phyloP scores from a whole-genome alignment of 1,139 yeast species.

The Geotrichum fermentans region DNA sequence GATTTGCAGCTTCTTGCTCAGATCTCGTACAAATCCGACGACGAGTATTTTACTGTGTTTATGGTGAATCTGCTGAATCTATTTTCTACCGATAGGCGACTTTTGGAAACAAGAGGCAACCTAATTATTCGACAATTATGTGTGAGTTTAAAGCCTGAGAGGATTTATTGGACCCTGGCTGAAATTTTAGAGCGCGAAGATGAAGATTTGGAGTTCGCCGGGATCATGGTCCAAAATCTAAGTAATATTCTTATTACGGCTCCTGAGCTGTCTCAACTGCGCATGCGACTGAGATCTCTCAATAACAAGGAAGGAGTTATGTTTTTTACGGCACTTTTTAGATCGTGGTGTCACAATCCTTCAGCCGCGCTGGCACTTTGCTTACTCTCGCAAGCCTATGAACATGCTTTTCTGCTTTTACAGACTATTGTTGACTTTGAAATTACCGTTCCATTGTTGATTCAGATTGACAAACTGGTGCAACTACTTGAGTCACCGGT shows the following conservation, averaged over 20 bases:
- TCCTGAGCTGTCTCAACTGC: slow-evolving; percentile 65
- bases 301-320: slow-evolving; percentile 60
- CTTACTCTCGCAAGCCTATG: slow-evolving; percentile 81
- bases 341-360: slow-evolving; percentile 89
- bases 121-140: slow-evolving; percentile 82
- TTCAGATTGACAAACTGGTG: slow-evolving; percentile 75
- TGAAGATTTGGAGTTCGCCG: slow-evolving; percentile 63
- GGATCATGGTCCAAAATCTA: slow-evolving; percentile 78
- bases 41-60: slow-evolving; percentile 70
- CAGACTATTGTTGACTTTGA: slow-evolving; percentile 73
- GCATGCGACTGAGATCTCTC: slow-evolving; percentile 59
- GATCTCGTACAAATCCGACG: slow-evolving; percentile 72
- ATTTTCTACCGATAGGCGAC: slow-evolving; percentile 61
- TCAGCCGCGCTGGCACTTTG: slow-evolving; percentile 86
- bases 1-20: slow-evolving; percentile 74
- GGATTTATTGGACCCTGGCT: slow-evolving; percentile 77
- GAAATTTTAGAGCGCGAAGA: slow-evolving; percentile 62
- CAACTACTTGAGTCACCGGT: slow-evolving; percentile 85
- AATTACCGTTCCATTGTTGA: slow-evolving; percentile 61
- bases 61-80: slow-evolving; percentile 65
- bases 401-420: slow-evolving; percentile 75
- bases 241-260: slow-evolving; percentile 87
- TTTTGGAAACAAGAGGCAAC: slow-evolving; percentile 70
- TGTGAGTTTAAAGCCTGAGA: slow-evolving; percentile 72
- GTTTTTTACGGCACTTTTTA: slow-evolving; percentile 72